Base-by-base conservation (phyloP, 148 eudicot genomes). In the Drosera capensis region DNA sequence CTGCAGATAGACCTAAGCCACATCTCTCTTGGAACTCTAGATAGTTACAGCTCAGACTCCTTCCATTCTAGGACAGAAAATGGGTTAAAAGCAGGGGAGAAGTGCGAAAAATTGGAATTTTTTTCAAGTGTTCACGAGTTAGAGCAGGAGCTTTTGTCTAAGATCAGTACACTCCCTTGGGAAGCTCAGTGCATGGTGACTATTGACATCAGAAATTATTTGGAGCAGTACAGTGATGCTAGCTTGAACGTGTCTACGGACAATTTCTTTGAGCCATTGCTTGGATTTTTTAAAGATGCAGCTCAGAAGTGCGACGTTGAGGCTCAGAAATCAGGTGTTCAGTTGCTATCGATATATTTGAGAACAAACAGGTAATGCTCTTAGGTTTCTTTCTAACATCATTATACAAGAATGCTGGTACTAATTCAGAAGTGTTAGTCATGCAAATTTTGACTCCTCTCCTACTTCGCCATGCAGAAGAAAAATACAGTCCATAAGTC, bases 1-100 rank as follows among this genome's bases (percentile, higher is more conserved):
- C 72, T 87, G 47, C 74, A 60, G 23, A 47, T 70, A 12, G 86
- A 82, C 66, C 65, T 65, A 46, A 82, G 90, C 57, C 72, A 51
- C 47, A 20, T 74, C 16, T 82, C 86, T 18, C 34, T 82, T 31
- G 80, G 60, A 52, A 75, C 83, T 29, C 59, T 71, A 30, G 62
- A 72, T 45, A 71, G 77, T 60, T 59, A 28, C 31, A 58, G n/a
- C 54, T 65, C 66, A 11, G 67, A 56, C 30, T 48, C 58, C n/a
- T 71, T 69, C 7, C 38, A 19, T 23, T 23, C 51, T 21, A 56
- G 52, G 38, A 46, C 46, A 13, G 56, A 46, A 20, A 43, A 56
- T 45, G 58, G 57, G 19, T 43, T 59, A 14, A 40, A 36, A 51
- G 57, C 49, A 24, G 45, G 46, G 23, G 43, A 51, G 45, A 51